Percentiles rank a stretch among this genome's conserved stretches.
These are phyloP conservation scores for Aspergillus neotritici DNA, from an alignment of 2,329 filamentous ascomycete species.

Conservation along the genomic window DNA sequence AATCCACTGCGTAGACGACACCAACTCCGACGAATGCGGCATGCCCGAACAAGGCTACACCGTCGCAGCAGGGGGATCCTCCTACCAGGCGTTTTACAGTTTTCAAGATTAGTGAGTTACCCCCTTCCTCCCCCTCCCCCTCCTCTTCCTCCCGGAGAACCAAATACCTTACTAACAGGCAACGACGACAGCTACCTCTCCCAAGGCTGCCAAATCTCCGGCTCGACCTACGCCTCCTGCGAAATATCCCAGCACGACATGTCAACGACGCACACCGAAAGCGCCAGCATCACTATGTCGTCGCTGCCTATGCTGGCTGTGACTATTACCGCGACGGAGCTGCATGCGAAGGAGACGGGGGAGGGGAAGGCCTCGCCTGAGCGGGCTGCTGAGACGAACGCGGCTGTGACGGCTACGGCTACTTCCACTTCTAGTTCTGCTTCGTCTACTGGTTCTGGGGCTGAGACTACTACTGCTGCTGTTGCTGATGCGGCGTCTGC, in stretches of 20 bases:
- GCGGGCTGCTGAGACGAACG: neutral
- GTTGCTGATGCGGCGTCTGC: neutral
- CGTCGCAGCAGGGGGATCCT: constrained; percentile 9
- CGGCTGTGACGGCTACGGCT: neutral
- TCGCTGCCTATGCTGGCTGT: constrained; percentile 9
- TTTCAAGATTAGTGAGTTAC: constrained; percentile 11
- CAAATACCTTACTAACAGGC: neutral
- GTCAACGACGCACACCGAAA: constrained; percentile 8
- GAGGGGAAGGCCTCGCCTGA: constrained; percentile 6
- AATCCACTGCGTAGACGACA: constrained; percentile 10
- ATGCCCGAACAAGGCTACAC: constrained; percentile 6
- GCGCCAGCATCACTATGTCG: constrained; percentile 12
- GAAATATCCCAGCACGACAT: constrained; percentile 12
- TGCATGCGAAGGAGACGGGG: constrained; percentile 1
- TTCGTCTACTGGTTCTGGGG: neutral
- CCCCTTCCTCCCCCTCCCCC: neutral
- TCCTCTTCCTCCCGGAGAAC: neutral
- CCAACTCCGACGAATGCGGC: constrained; percentile 8
- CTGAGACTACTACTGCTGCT: neutral
- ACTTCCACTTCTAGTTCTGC: neutral
- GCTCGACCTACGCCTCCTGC: constrained; percentile 25
- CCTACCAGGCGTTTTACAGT: neutral
- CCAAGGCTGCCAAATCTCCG: constrained; percentile 18
- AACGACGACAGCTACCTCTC: constrained; percentile 2
- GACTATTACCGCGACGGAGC: constrained; percentile 21